These are phyloP conservation scores for Globisporangium abappressorium DNA, from an alignment of 352 stramenopile genomes.

Conservation along the genomic window DNA sequence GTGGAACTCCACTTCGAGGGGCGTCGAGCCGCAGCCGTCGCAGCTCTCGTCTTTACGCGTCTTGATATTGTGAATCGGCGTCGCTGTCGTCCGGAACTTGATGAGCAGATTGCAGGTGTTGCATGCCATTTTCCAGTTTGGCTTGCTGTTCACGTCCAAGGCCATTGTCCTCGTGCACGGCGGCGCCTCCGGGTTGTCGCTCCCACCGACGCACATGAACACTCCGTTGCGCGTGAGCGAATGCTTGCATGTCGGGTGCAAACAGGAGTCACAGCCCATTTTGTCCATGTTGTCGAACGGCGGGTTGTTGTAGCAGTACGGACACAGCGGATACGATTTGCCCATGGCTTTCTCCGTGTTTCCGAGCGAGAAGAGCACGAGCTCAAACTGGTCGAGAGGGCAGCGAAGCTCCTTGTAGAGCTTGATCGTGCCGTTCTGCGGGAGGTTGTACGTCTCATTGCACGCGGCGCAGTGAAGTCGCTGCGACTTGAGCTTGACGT, in stretches of 20 bases:
- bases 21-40: constrained; percentile 25
- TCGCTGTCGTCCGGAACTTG: constrained; percentile 29
- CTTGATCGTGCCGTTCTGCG: constrained; percentile 35
- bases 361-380: constrained; percentile 50
- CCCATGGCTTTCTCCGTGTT: constrained; percentile 41
- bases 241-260: constrained; percentile 46
- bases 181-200: constrained; percentile 11
- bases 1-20: constrained; percentile 45
- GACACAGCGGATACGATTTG: constrained; percentile 45
- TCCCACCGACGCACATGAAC: constrained; percentile 30
- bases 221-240: constrained; percentile 38
- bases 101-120: constrained; percentile 48
- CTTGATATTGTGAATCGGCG: constrained; percentile 31
- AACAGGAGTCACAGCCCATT: constrained; percentile 45
- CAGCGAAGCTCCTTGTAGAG: constrained; percentile 44
- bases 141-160: constrained; percentile 43
- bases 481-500: constrained; percentile 40
- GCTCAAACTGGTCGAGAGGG: constrained; percentile 52
- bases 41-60: constrained; percentile 21
- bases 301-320: constrained; percentile 50
- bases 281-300: constrained; percentile 31
- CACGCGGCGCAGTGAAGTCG: constrained; percentile 45
- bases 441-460: constrained; percentile 42
- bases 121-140: constrained; percentile 55
- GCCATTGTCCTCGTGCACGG: constrained; percentile 39